Evolutionary conservation across 495 filamentous ascomycete genomes (phyloP).

Genomic region (Chaetomidium leptoderma): DNA sequence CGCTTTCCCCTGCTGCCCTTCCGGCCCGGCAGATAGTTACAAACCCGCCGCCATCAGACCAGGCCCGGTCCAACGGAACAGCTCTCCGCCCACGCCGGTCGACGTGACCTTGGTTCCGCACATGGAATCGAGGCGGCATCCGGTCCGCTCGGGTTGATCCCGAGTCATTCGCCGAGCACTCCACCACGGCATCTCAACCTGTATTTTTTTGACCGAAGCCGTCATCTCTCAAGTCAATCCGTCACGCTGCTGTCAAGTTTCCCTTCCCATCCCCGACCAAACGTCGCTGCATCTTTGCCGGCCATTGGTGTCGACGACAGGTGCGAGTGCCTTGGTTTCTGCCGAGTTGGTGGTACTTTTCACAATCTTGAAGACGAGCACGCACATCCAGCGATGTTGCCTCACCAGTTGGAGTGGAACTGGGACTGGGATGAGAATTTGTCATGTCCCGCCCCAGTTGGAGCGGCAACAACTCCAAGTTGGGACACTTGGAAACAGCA

Average conservation of each 20-base stretch:
- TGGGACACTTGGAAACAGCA: not conserved
- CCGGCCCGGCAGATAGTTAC: not conserved
- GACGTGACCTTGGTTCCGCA: not conserved
- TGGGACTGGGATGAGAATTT: not conserved
- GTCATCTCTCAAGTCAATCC: not conserved
- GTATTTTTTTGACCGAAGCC: not conserved
- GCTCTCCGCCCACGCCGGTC: not conserved
- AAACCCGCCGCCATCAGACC: not conserved
- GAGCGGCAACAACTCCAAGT: not conserved
- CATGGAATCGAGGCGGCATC: not conserved
- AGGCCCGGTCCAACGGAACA: not conserved
- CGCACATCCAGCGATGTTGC: not conserved
- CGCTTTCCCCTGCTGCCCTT: not conserved
- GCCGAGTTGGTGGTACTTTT: not conserved
- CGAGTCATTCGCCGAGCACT: not conserved
- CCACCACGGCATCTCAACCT: not conserved
- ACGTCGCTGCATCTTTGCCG: not conserved
- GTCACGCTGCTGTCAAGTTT: not conserved
- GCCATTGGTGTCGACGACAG: not conserved
- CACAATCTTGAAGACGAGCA: not conserved
- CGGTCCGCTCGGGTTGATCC: not conserved
- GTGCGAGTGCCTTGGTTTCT: not conserved
- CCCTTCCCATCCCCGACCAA: not conserved
- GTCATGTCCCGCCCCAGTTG: too few species aligned
- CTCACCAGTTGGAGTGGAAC: not conserved